Evolutionary conservation across 2,329 filamentous ascomycete genomes (phyloP), one percentile per base, ranked within the genome.

Genomic region (Didymella lethalis): DNA sequence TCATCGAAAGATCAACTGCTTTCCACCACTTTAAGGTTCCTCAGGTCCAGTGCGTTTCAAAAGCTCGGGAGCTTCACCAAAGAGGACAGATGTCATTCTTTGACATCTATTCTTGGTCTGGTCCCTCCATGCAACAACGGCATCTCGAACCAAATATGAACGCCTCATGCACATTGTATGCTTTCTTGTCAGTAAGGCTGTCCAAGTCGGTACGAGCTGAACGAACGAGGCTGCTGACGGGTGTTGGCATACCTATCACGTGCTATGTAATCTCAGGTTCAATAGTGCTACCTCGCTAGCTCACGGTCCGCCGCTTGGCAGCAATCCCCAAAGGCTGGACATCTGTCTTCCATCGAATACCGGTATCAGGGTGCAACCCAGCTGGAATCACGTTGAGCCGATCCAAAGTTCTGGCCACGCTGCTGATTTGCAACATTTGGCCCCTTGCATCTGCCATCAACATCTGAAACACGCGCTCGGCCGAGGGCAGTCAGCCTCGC

Each of bases 401-500:
- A 60, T 60, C 57, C 18, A 48, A 48, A n/a, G 48, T 55, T 60
- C 57, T 55, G 48, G 57, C 57, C 57, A 32, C 25, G 20, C 38
- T 12, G 7, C 25, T 32, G 43, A 55, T 55, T 48, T 52, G 43
- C 51, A 52, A 48, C 34, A 38, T 26, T 23, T 40, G n/a, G 25
- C 43, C 57, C 57, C 57, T 55, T 60, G 36, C 52, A 36, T 54
- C 28, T 46, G 40, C 48, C 40, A 44, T 44, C 31, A 46, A 14
- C 36, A 53, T 28, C 28, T 60, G 57, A 60, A 60, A 60, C 57
- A 50, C 49, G 34, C 56, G 38, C 41, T 48, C 50, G 28, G 23
- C 51, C 46, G 34, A 59, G 47, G 28, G 11, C 46, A 28, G 40
- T 59, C 44, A 47, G 51, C 51, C 46, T 50, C 18, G 41, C 16